Evolutionary conservation across 2,329 filamentous ascomycete genomes (phyloP), one percentile per base, ranked within the genome.

Genomic region (Xylaria sp.): DNA sequence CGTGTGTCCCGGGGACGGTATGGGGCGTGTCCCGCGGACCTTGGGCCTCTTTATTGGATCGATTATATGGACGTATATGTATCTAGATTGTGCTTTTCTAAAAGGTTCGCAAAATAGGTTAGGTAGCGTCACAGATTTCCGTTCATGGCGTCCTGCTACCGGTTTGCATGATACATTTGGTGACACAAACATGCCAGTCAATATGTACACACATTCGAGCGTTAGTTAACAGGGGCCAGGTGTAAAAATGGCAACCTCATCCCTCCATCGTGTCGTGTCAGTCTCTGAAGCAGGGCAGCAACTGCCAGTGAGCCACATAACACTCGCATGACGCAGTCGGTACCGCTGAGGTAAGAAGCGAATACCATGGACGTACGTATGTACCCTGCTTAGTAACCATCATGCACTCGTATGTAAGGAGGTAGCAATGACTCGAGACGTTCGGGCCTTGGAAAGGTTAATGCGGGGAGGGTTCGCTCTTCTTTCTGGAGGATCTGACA

Each of bases 361-460:
- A 51, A 51, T 51, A 20, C 46, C 26, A 26, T 4, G 46, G 26
- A n/a, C 48, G 15, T 15, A 33, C 20, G 9, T 53, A 31, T 28
- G 44, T 48, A 48, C 44, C 44, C 6, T 48, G 44, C 44, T 23
- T 48, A 48, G 44, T 26, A 44, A 20, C 42, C 9, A 9, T 9
- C 9, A 42, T 42, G 40, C n/a, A 20, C 42, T 20, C n/a, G 6
- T 20, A 11, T 20, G n/a, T 20, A 20, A 6, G 17, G 36, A 31
- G 57, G 40, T 31, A 48, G 31, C 28, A 48, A 59, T 36, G 53
- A 56, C 53, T 56, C 53, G 53, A 56, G 33, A 38, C 53, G 2
- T 23, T 9, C 13, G n/a, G 31, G 53, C 38, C 31, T 38, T 20
- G 53, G n/a, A 36, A 56, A 56, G 53, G 31, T 56, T 56, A 56